Evolutionary conservation across 805 yeast species (phyloP), one percentile per base, ranked within the genome.

Genomic region (Yarrowia sp.): DNA sequence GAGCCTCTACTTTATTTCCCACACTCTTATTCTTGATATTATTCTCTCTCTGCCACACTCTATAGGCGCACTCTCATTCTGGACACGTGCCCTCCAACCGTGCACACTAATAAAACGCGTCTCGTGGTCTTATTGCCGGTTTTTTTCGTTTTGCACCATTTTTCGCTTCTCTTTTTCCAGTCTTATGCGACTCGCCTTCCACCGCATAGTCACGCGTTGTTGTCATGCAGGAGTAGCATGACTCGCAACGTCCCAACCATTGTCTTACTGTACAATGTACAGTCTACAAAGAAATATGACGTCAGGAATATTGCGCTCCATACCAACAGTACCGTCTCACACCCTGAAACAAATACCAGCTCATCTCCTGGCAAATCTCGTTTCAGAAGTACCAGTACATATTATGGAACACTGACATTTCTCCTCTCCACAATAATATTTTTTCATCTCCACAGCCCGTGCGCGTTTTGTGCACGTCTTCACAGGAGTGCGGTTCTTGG

Each of bases 221-320:
- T 43, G 52, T 19, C 36, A 48, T 48, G 52, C 52, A 48, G 52
- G 52, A 48, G 52, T 44, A n/a, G 51, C 51, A 44, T 33, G 28
- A 24, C 8, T 11, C 30, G 32, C 33, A 44, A 26, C 33, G 48
- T 24, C 30, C 48, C 48, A 43, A 24, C 21, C 44, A 40, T 22
- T 22, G 28, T 17, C 17, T 26, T 4, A 26, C 30, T 26, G 30
- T 26, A 8, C 30, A 8, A 26, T 26, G n/a, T n/a, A n/a, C n/a
- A n/a, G n/a, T n/a, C n/a, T n/a, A n/a, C n/a, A n/a, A n/a, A n/a
- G n/a, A n/a, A n/a, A n/a, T n/a, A n/a, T n/a, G n/a, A n/a, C n/a
- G n/a, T n/a, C n/a, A n/a, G n/a, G n/a, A n/a, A n/a, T n/a, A n/a
- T n/a, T n/a, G 8, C 30, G 30, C 4, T 26, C 30, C 30, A 5